Base-by-base conservation (phyloP, 148 eudicot species). In the Polygonum maritimum region DNA sequence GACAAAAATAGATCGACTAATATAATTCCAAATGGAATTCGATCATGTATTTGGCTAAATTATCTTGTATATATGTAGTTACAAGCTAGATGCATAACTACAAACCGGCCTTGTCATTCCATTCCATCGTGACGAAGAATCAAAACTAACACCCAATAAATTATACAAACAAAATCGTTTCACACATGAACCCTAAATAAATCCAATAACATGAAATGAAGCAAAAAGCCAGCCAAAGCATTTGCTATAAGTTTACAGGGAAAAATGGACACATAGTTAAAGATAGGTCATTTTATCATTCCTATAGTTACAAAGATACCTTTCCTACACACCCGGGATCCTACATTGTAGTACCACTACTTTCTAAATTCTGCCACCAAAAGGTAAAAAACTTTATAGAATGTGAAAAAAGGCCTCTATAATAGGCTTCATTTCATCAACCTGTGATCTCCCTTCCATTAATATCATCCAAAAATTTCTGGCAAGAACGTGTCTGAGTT, bases 391-490 rank as follows among this genome's bases (percentile, higher is more conserved):
- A 44, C 2, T 44, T 7, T 6, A 44, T 44, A 44, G 6, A 44
- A 6, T 44, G 7, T 44, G 47, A 44, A 44, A 44, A 67, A 67
- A n/a, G n/a, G 10, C 63, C 63, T 57, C 31, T 57, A 31, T 57
- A 21, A 31, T 57, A 21, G 14, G 71, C 71, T 67, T 67, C 71
- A 18, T 36, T 36, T 36, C 45, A 15, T 67, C 44, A 38, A 67
- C 71, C 71, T 67, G 71, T 67, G 71, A 67, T 35, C 71, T 16
- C 44, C 71, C 45, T 67, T 67, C 71, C 71, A 67, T 67, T 38
- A 67, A 67, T 67, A 67, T 35, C 36, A 67, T 67, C 71, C 71
- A 67, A 67, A 67, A 15, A 35, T 38, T 38, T 26, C 41, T 67
- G 71, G 71, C 71, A 67, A 14, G 19, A 8, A 36, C 71, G 45